A percentile compares a stretch with the other conserved stretches of the same genome.
phyloP scores from a whole-genome alignment of 371 early-diverging fungal species.

The Haplosporangium sp. region DNA sequence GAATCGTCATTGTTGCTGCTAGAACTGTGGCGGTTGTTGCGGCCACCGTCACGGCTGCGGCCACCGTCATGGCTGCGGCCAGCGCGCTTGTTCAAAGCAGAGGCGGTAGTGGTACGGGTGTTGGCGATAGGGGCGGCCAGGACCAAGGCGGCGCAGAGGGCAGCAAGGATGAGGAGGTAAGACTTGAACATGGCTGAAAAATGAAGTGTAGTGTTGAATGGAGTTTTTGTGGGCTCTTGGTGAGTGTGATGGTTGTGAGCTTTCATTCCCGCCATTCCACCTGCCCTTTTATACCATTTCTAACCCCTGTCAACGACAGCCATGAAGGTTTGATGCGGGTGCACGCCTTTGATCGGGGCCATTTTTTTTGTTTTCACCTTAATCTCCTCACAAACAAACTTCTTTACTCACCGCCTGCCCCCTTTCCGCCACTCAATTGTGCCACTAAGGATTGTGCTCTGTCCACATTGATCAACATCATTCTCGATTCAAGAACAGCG shows the following conservation, averaged over 20 bases:
- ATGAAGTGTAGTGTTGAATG: slow-evolving; percentile 1
- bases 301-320: neutral
- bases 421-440: too few relatives aligned
- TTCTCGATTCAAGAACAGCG: too few relatives aligned
- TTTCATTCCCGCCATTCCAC: too few relatives aligned
- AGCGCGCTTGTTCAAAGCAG: slow-evolving; percentile 9
- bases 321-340: neutral
- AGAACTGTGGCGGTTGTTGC: too few relatives aligned
- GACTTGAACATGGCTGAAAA: slow-evolving; percentile 21
- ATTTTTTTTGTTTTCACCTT: too few relatives aligned
- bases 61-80: neutral
- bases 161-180: slow-evolving; percentile 5
- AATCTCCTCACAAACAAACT: too few relatives aligned
- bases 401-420: too few relatives aligned
- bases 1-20: neutral
- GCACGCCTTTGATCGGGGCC: neutral
- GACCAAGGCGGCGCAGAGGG: slow-evolving; percentile 9
- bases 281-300: neutral
- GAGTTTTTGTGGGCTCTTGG: neutral
- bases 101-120: slow-evolving; percentile 1
- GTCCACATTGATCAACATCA: too few relatives aligned
- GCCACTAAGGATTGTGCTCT: too few relatives aligned
- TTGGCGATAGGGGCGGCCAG: slow-evolving; percentile 12
- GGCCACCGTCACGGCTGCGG: too few relatives aligned
- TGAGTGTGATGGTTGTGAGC: too few relatives aligned